Conservation (phyloP, 148 eudicot genomes). For the Limonium bicolor region DNA sequence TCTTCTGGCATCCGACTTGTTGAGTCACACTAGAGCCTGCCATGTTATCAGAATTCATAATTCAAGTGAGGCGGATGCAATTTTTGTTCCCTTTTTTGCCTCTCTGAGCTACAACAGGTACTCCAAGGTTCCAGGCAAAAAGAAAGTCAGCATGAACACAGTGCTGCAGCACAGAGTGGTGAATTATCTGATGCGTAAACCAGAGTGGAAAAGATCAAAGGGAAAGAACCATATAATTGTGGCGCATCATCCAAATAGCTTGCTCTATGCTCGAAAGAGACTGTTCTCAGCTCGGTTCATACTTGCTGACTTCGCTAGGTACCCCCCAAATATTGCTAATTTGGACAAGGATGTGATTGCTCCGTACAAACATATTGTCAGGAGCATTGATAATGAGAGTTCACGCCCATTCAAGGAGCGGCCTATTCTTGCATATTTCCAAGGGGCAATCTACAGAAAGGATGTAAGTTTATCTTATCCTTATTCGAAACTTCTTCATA, state of each 20-base stretch:
- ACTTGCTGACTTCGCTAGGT: conserved; percentile 92
- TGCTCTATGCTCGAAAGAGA: conserved; percentile 52
- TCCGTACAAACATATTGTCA: conserved; percentile 85
- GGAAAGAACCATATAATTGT: conserved; percentile 72
- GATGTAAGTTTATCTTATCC: no score
- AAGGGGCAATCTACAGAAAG: conserved; percentile 91
- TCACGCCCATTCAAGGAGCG: conserved; percentile 56
- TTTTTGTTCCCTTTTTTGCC: conserved; percentile 84
- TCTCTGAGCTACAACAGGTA: conserved; percentile 78
- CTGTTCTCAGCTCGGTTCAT: conserved; percentile 62
- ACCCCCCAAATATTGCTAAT: conserved; percentile 50
- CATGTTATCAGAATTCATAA: conserved; percentile 54
- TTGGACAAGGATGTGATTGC: conserved; percentile 82
- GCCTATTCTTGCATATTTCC: conserved; percentile 64
- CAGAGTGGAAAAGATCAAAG: conserved; percentile 60
- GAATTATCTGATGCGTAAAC: conserved; percentile 32
- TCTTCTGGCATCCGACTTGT: conserved; percentile 55
- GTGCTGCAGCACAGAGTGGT: conserved; percentile 60
- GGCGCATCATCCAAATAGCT: conserved; percentile 93
- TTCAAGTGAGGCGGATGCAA: conserved; percentile 63
- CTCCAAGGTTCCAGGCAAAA: conserved; percentile 42
- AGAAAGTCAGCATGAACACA: conserved; percentile 34
- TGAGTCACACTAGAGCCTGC: conserved; percentile 43
- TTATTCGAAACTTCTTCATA: background rate
- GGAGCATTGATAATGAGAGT: conserved; percentile 17